Percentiles rank a stretch among this genome's conserved stretches.
These are phyloP conservation scores for Talaromyces amestolkiae DNA, from an alignment of 2,329 filamentous ascomycete genomes.

Conservation along the genomic window DNA sequence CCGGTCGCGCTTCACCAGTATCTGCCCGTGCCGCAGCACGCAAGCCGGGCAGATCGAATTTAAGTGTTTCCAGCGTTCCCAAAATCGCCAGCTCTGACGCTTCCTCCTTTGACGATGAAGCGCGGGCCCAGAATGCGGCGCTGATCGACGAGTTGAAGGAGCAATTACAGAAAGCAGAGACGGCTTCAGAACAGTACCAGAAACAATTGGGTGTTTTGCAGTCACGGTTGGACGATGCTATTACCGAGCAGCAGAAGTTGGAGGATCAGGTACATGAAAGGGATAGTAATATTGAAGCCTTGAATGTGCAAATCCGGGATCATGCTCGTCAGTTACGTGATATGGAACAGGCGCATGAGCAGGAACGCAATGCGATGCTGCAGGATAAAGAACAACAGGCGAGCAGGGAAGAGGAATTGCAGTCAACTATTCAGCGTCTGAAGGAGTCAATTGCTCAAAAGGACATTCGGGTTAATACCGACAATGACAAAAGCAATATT, in stretches of 20 bases:
- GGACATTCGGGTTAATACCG: conserved; percentile 54
- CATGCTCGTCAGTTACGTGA: conserved; percentile 79
- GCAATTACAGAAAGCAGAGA: conserved; percentile 76
- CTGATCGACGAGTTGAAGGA: conserved; percentile 81
- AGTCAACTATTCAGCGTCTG: conserved; percentile 81
- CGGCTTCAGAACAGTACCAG: conserved; percentile 71
- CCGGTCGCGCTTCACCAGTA: conserved; percentile 59
- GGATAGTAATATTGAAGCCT: conserved; percentile 75
- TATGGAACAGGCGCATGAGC: conserved; percentile 88
- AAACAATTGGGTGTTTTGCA: conserved; percentile 85
- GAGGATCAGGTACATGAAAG: conserved; percentile 86
- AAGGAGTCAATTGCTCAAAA: conserved; percentile 85
- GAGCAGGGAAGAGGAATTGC: conserved; percentile 84
- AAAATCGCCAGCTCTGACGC: conserved; percentile 42
- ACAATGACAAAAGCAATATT: conserved; percentile 48
- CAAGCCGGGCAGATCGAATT: conserved; percentile 50
- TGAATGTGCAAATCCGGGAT: conserved; percentile 84
- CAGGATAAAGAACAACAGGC: conserved; percentile 89
- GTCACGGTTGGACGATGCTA: conserved; percentile 77
- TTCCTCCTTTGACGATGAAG: conserved; percentile 64
- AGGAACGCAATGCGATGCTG: conserved; percentile 79
- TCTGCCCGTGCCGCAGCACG: conserved; percentile 70
- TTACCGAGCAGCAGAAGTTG: conserved; percentile 76
- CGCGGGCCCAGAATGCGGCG: conserved; percentile 74
- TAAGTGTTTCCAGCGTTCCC: conserved; percentile 45